These are phyloP conservation scores for Boletus speciosus DNA, from an alignment of 768 basidiomycete genomes.

Conservation along the genomic window DNA sequence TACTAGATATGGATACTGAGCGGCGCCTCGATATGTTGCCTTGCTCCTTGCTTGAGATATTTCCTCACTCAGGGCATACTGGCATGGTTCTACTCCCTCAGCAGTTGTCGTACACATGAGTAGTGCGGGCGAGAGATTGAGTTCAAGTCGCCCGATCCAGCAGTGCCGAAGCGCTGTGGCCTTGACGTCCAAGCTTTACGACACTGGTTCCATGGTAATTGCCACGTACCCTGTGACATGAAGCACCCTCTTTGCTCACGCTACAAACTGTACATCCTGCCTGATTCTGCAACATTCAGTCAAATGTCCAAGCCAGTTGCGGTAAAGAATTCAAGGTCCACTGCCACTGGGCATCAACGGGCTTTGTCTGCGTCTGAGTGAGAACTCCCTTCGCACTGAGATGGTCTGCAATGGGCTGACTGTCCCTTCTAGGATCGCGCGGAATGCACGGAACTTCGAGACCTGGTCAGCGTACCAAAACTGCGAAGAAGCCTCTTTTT, in stretches of 20 bases:
- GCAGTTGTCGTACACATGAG: not conserved
- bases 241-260: slow-evolving; percentile 4
- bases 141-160: not conserved
- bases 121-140: not conserved
- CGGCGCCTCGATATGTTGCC: slow-evolving; percentile 6
- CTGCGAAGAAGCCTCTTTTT: slow-evolving; percentile 47
- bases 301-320: slow-evolving; percentile 22
- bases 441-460: slow-evolving; percentile 47
- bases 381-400: slow-evolving; percentile 7
- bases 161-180: not conserved
- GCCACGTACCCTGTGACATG: not conserved
- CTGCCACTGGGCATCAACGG: slow-evolving; percentile 26
- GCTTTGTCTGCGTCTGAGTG: slow-evolving; percentile 49
- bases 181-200: slow-evolving; percentile 9
- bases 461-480: slow-evolving; percentile 48
- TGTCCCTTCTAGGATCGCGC: slow-evolving; percentile 40
- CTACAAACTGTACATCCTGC: not conserved
- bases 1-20: slow-evolving; percentile 5
- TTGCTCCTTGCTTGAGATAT: slow-evolving; percentile 1
- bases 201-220: slow-evolving; percentile 3
- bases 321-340: slow-evolving; percentile 10
- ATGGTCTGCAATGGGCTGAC: not conserved
- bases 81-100: not conserved
- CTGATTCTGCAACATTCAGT: not conserved
- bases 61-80: slow-evolving; percentile 4